Evolutionary conservation across 495 filamentous ascomycete genomes (phyloP), one percentile per base, ranked within the genome.

Genomic region (Monascus purpureus): DNA sequence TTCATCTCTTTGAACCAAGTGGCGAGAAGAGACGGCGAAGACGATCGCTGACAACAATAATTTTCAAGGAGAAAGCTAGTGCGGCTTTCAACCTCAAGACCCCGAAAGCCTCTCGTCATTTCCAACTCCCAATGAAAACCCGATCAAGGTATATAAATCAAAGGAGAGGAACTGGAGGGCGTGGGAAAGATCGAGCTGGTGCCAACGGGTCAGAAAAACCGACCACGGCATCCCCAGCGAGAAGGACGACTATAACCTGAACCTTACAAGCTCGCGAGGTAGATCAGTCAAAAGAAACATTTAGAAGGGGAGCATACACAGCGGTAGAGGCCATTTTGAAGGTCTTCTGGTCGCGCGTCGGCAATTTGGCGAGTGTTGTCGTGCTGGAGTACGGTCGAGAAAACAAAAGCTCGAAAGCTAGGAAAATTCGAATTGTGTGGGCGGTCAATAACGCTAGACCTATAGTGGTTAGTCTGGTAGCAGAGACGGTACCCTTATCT

Each of bases 181-280:
- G 48, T 48, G 53, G 67, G 80, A 85, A 67, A 54, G 53, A 82
- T 85, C 80, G 80, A 86, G 79, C 82, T 84, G 79, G 76, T 64
- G 61, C 70, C 58, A 45, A 61, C 53, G 63, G 57, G 59, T 48
- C 47, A 30, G 35, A 39, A 41, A 22, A 22, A 39, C 38, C 36
- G 44, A 42, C 50, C 47, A 61, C 55, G 57, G 64, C 63, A 59
- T 55, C 49, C 65, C 77, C 76, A 82, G 78, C 76, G 76, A 82
- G 73, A 77, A 75, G 73, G 67, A 75, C 69, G 71, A 73, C 73
- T 75, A 80, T 75, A 70, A 52, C 64, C 65, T 59, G 61, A 58
- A 58, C 49, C 58, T 65, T 62, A 65, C 64, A 63, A 62, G 52
- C 63, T 58, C 54, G 52, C 52, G 41, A 39, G 53, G 37, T 50